Evolutionary conservation across 2,329 filamentous ascomycete genomes (phyloP), one percentile per base, ranked within the genome.

Genomic region (Tolypocladium tropicale): DNA sequence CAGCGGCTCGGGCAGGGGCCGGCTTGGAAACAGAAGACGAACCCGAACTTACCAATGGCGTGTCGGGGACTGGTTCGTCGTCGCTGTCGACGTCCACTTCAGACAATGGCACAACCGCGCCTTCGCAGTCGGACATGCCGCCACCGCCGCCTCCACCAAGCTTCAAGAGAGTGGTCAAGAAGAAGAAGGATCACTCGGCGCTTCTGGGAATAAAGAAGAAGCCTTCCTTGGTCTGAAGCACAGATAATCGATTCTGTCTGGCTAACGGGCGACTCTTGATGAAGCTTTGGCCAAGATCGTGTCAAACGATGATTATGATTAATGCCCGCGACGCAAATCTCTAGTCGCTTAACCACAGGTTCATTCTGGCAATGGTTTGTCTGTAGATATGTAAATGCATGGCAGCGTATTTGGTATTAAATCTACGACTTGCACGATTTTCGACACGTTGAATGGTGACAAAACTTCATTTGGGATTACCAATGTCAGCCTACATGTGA

Each of bases 191-290:
- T 57, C 81, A 88, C 56, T 76, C 84, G 0, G 84, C 86, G 16
- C 75, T 85, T 25, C 71, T 96, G 52, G 91, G 92, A 1, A 92
- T 96, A 64, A 96, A 96, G 77, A 94, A 90, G 78, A 93, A 91
- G 72, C 75, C 79, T 18, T 76, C 80, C 1, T 65, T 85, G 21
- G 78, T 83, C 5, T 85, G 66, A 60, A 21, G 18, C 3, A 9
- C 9, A 50, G 18, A 50, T 18, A 9, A 5, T 33, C 12, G 18
- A 11, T 18, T 21, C 28, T 7, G 18, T 2, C 28, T 0, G 46
- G 18, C 18, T 12, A 18, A 32, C 32, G 25, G 46, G 6, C 4
- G 4, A 32, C 16, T 10, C 9, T n/a, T 16, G 16, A 49, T 16
- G 25, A 48, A 30, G 16, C 4, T 39, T 52, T 23, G 32, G 37